Percentiles rank a stretch among this genome's conserved stretches.
Evolutionary conservation across 345 rosid genomes (phyloP).

Genomic region (Geranium rotundifolium): DNA sequence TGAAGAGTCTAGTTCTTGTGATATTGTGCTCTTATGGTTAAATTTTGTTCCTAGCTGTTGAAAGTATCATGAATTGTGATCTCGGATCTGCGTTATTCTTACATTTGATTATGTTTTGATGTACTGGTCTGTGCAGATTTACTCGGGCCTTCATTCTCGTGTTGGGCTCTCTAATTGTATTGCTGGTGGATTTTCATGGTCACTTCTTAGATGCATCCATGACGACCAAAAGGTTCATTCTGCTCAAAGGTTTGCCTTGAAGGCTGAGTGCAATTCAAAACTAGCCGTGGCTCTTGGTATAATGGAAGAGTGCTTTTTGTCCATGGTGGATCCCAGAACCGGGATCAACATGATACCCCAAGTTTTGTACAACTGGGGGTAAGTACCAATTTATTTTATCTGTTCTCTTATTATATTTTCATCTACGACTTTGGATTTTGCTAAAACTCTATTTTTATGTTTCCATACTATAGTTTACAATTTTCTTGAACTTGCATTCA

Average conservation of each 20-base stretch:
- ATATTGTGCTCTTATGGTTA: too few species aligned
- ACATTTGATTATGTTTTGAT: neutral
- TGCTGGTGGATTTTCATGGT: conserved; percentile 60
- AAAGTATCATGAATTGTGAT: too few species aligned
- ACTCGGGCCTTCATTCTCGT: conserved; percentile 59
- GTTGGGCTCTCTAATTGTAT: conserved; percentile 48
- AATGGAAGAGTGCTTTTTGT: conserved; percentile 90
- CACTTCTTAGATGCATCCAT: conserved; percentile 66
- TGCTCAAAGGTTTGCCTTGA: conserved; percentile 57
- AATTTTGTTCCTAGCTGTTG: too few species aligned
- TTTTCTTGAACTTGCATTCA: too few species aligned
- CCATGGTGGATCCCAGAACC: conserved; percentile 92
- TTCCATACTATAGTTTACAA: too few species aligned
- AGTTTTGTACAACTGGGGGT: conserved; percentile 86
- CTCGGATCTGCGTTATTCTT: too few species aligned
- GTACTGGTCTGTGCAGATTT: conserved; percentile 27
- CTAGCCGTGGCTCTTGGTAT: conserved; percentile 80
- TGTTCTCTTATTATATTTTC: neutral
- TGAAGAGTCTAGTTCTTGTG: too few species aligned
- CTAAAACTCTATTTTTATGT: too few species aligned
- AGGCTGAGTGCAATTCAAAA: conserved; percentile 92
- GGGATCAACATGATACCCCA: conserved; percentile 95
- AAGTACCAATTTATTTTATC: neutral
- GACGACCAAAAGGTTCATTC: conserved; percentile 77
- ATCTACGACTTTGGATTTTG: neutral